Conservation (phyloP, 2,329 filamentous ascomycete genomes). For the Nannizzia gypsea region DNA sequence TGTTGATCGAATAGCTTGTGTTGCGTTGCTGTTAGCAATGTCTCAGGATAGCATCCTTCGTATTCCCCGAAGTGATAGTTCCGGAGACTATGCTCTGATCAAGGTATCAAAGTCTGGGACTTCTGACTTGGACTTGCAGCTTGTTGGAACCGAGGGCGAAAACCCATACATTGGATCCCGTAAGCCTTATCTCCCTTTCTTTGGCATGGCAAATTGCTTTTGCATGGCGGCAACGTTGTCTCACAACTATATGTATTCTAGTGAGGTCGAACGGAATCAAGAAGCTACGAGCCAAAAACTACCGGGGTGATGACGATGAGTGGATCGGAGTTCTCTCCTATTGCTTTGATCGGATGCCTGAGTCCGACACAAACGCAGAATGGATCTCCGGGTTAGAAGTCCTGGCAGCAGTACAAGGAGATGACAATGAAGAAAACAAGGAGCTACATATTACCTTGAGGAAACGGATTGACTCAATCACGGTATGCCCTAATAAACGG, state of each 20-base stretch:
- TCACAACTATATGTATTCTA: conserved; percentile 13
- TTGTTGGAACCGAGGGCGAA: conserved; percentile 49
- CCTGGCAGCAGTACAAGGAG: conserved; percentile 18
- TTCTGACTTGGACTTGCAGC: conserved; percentile 39
- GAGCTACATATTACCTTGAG: conserved; percentile 31
- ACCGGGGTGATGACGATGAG: conserved; percentile 33
- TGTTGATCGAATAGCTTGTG: background rate
- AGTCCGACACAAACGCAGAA: conserved; percentile 13
- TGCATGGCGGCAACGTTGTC: background rate
- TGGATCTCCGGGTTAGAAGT: conserved; percentile 23
- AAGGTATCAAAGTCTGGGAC: conserved; percentile 33
- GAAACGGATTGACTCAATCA: conserved; percentile 40
- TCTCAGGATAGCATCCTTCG: conserved; percentile 34
- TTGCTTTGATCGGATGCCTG: conserved; percentile 23
- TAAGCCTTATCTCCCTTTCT: conserved; percentile 19
- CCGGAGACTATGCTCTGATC: conserved; percentile 37
- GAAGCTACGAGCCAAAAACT: conserved; percentile 32
- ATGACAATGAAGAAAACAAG: conserved; percentile 21
- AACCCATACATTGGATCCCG: conserved; percentile 40
- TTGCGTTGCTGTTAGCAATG: conserved; percentile 7
- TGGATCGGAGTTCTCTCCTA: conserved; percentile 29
- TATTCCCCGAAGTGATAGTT: conserved; percentile 37
- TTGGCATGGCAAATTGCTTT: background rate
- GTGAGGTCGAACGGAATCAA: conserved; percentile 29
- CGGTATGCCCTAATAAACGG: conserved; percentile 20